Evolutionary conservation across 306 rosid species (phyloP), one percentile per base, ranked within the genome.

Genomic region (Luffa acutangula): DNA sequence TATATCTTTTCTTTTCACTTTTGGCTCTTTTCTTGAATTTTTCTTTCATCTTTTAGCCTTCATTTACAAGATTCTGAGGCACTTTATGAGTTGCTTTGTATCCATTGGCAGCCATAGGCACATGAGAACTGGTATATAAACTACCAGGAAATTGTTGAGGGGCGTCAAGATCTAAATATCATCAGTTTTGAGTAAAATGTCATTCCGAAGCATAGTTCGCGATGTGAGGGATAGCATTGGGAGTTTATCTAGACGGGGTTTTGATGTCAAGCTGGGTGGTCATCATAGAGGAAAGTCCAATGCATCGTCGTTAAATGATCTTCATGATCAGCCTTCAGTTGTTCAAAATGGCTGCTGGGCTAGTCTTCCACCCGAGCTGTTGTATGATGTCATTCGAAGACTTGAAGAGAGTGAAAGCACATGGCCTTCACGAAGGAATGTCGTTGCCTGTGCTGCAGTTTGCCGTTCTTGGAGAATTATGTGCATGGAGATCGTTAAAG

Each of bases 401-500:
- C 89, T 93, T 85, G 98, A 93, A 82, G 93, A 87, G 71, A 90
- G 91, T 80, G 98, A 93, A 89, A 87, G 88, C 80, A 65, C 89
- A 0, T 93, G 98, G 98, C 98, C 98, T 77, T 57, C 89, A 36
- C 96, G 98, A 31, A 90, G 83, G 81, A 79, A 93, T 51, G 93
- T 93, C 17, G 93, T 93, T 79, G 89, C 93, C 0, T 93, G 98
- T 76, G 93, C 96, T 79, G 92, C 89, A 0, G 98, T 93, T 43
- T 93, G 98, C 81, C 91, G 91, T 63, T 87, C 98, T 34, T 93
- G 98, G 98, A 88, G 98, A 87, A 93, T 90, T 69, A 92, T 90
- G 90, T 92, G 98, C 90, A 88, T 87, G 87, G 97, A 93, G 86
- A 86, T 93, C 57, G 96, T 92, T 73, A 85, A 57, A 67, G 76